Evolutionary conservation across 2,329 filamentous ascomycete genomes (phyloP), one percentile per base, ranked within the genome.

Genomic region (Corniculantispora saksenae): DNA sequence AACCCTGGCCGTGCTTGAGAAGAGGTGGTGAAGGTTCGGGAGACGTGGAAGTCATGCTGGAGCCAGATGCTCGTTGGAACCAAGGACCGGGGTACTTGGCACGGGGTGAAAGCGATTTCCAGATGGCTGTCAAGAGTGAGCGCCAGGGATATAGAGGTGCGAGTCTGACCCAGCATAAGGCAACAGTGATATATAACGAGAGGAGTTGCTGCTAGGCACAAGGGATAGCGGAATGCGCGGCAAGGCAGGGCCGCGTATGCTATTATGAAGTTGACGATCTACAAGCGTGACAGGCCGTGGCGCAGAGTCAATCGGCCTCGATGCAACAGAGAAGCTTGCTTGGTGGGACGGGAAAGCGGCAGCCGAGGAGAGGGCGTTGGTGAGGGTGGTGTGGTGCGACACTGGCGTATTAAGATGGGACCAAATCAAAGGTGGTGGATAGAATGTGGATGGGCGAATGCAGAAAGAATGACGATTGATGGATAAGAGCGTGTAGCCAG

Each of bases 21-120:
- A 77, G 70, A 32, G 75, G 71, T 45, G 72, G 70, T 47, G 73
- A 69, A 50, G 73, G 72, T 66, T 77, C 76, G 51, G 77, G 72
- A 8, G 75, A 70, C 35, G 69, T 72, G 47, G 72, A 74, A 69
- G 76, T 70, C 77, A 79, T 79, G 61, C 50, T 48, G 7, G 27
- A 27, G 19, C 1, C 12, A 27, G 15, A n/a, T 17, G 27, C 19
- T 47, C 19, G 38, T 17, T n/a, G 27, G 21, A 6, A 12, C 27
- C 43, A 32, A 53, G 7, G 15, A 15, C 25, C n/a, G 38, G 50
- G 27, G 19, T 48, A 43, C 7, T n/a, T 25, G 43, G 15, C 32
- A 21, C 48, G 29, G 29, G 3, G n/a, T n/a, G 29, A 3, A 21
- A 27, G 10, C 9, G 61, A 56, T 12, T 25, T 56, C 13, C 3